Evolutionary conservation across 331 rosid genomes (phyloP), one percentile per base, ranked within the genome.

Genomic region (Saraca asoca): DNA sequence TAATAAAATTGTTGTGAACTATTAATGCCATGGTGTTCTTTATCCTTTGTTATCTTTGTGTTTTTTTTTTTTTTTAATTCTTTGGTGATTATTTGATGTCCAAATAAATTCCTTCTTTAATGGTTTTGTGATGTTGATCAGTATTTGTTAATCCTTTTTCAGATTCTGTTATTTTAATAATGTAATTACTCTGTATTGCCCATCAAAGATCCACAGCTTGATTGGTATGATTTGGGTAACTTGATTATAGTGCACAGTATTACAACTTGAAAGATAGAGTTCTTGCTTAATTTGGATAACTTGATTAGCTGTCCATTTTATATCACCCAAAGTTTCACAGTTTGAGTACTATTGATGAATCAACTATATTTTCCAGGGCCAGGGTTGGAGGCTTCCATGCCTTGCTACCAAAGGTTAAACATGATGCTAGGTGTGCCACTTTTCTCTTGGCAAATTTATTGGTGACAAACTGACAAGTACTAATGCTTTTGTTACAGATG

Each of bases 361-460:
- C 83, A 60, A 67, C 81, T 78, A 68, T 83, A 74, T 85, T 89
- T 89, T 83, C 88, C 95, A 87, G 96, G 91, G 95, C 90, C 87
- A 83, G 72, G 78, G 78, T 87, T 76, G 85, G 90, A 78, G 90
- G 95, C 91, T 78, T 82, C 77, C 79, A 65, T 77, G 86, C 85
- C 95, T 81, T 81, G 87, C 87, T 89, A 82, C 86, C 82, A 81
- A 85, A 79, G 87, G 87, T 72, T 68, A 76, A 67, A 60, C 85
- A 73, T 81, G 86, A 78, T 70, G 58, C 70, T 74, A 75, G 83
- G 89, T 79, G 81, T 75, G 80, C 82, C 72, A 53, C 71, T 64
- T 62, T 68, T 64, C 82, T 72, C 77, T 79, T 70, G 66, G 71
- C 72, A 75, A 68, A 74, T 72, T 78, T 56, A 57, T 78, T 78